Conservation (phyloP, 2,329 filamentous ascomycete species). For the Lachnellula cervina region DNA sequence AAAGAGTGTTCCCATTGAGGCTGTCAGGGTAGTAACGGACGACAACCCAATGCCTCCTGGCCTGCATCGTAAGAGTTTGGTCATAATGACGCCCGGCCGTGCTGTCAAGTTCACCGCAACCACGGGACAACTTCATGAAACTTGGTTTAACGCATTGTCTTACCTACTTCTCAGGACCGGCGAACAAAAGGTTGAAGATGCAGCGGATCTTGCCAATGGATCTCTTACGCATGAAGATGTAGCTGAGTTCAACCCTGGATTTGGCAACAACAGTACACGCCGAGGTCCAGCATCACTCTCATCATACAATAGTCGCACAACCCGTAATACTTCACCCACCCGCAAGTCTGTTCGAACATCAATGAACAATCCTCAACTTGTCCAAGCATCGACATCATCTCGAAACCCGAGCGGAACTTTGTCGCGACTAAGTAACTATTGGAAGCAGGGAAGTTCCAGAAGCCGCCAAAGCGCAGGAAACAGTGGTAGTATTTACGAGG, state of each 20-base stretch:
- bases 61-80: conserved; percentile 86
- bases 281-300: conserved; percentile 63
- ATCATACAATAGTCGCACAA: conserved; percentile 73
- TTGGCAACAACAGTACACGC: conserved; percentile 43
- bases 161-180: conserved; percentile 81
- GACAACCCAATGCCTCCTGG: conserved; percentile 95
- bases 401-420: conserved; percentile 42
- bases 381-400: conserved; percentile 21
- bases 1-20: conserved; percentile 94
- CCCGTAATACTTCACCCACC: conserved; percentile 59
- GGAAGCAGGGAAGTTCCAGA: conserved; percentile 46
- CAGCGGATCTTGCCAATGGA: conserved; percentile 53
- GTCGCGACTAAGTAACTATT: conserved; percentile 56
- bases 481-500: conserved; percentile 45
- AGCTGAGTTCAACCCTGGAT: conserved; percentile 74
- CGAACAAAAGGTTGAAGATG: conserved; percentile 52
- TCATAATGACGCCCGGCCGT: conserved; percentile 84
- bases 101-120: conserved; percentile 91
- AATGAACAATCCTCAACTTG: conserved; percentile 17
- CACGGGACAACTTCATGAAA: conserved; percentile 92
- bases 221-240: conserved; percentile 57
- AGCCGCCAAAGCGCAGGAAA: conserved; percentile 43
- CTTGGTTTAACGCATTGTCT: conserved; percentile 95
- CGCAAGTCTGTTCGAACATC: conserved; percentile 32
- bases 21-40: conserved; percentile 81